A percentile compares a stretch with the other conserved stretches of the same genome.
Conservation (phyloP, 106 monocot species). For the Platanthera guangdongensis region DNA sequence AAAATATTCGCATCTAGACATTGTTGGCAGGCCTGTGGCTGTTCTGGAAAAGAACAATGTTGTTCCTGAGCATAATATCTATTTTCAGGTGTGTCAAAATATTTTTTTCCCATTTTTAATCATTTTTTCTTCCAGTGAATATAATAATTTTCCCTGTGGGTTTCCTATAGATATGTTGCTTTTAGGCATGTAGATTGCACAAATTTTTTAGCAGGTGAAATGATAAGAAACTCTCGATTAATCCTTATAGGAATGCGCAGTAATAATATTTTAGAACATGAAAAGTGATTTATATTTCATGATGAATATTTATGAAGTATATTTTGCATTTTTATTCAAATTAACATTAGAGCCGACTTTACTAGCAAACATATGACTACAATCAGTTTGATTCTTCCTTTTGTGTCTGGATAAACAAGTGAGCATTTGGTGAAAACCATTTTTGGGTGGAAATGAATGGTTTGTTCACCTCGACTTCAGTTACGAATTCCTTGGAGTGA, state of each 20-base stretch:
- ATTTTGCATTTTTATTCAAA: too few relatives aligned
- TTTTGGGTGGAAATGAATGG: too few relatives aligned
- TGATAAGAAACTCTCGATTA: background rate
- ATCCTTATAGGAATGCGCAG: background rate
- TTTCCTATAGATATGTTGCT: background rate
- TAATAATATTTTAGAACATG: background rate
- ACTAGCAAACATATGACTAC: too few relatives aligned
- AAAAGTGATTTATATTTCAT: background rate
- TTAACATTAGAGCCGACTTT: too few relatives aligned
- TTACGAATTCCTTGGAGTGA: too few relatives aligned
- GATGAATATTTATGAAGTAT: background rate
- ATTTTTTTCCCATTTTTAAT: background rate
- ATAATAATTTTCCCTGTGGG: background rate
- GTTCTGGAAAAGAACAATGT: slow-evolving; percentile 80
- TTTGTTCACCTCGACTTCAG: too few relatives aligned
- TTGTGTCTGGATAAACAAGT: too few relatives aligned
- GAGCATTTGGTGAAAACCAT: too few relatives aligned
- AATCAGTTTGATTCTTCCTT: too few relatives aligned
- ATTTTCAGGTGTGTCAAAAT: slow-evolving; percentile 61
- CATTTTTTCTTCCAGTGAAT: background rate
- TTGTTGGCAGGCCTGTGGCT: slow-evolving; percentile 77
- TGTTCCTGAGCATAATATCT: slow-evolving; percentile 76
- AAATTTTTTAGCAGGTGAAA: background rate
- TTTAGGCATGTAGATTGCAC: background rate
- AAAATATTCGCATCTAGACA: slow-evolving; percentile 85